Percentiles rank a stretch among this genome's conserved stretches.
Evolutionary conservation across 2,329 filamentous ascomycete species (phyloP).

Genomic region (Cladosporium sp.): DNA sequence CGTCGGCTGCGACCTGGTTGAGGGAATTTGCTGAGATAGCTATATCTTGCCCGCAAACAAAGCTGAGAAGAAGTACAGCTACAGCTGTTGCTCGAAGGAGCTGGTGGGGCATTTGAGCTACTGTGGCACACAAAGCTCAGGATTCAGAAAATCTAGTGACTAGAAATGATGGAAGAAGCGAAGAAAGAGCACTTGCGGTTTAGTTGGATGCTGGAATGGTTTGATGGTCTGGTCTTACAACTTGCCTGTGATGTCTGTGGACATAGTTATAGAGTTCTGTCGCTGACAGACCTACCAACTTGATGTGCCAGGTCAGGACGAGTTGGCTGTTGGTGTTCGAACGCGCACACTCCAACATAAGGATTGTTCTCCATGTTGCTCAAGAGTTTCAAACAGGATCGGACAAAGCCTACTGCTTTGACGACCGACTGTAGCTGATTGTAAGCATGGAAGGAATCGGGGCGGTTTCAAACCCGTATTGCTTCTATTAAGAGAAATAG

Average conservation of each 20-base stretch:
- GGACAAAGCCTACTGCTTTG: background rate
- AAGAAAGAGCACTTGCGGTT: background rate
- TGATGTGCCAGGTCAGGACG: background rate
- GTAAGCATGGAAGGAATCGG: background rate
- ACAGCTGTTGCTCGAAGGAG: background rate
- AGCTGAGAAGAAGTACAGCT: conserved; percentile 7
- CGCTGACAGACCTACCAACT: background rate
- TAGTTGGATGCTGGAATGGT: background rate
- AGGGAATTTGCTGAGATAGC: background rate
- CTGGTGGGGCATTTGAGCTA: conserved; percentile 5
- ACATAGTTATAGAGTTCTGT: background rate
- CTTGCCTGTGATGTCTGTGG: background rate
- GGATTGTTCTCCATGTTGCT: background rate
- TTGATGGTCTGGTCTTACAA: background rate
- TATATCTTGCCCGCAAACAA: conserved; percentile 1
- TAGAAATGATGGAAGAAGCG: background rate
- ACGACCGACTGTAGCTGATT: background rate
- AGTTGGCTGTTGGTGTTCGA: conserved; percentile 1
- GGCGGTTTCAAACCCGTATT: background rate
- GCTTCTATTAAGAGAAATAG: background rate
- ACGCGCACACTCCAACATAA: background rate
- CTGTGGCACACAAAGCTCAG: background rate
- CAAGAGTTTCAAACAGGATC: too few relatives aligned
- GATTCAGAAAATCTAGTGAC: too few relatives aligned
- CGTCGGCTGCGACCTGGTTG: conserved; percentile 10